Conservation (phyloP, 306 rosid species). For the Betula pendula region DNA sequence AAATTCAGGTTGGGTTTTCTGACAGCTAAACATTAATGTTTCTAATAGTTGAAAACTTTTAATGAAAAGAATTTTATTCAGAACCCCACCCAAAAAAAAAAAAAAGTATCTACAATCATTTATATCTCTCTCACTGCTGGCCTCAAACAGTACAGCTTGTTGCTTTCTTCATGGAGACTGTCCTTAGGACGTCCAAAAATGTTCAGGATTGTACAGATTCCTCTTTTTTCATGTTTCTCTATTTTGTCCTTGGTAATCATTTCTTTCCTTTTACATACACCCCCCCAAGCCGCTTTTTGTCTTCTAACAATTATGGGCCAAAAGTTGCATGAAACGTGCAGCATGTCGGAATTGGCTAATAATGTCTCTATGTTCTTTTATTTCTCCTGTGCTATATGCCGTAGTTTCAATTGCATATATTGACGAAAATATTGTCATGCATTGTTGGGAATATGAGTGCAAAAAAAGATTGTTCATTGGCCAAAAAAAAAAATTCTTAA, state of each 20-base stretch:
- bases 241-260: constrained; percentile 28
- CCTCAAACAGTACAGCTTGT: too few species aligned
- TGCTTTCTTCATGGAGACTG: background rate
- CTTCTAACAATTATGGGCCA: constrained; percentile 34
- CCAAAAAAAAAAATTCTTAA: too few species aligned
- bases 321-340: constrained; percentile 43
- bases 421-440: constrained; percentile 27
- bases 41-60: background rate
- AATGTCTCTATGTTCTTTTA: constrained; percentile 28
- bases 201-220: constrained; percentile 23
- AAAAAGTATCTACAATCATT: background rate
- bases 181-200: constrained; percentile 19
- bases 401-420: constrained; percentile 14
- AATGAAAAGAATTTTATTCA: background rate
- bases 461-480: too few species aligned
- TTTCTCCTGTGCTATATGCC: background rate
- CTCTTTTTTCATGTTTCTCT: constrained; percentile 1
- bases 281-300: constrained; percentile 32
- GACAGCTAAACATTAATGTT: too few species aligned
- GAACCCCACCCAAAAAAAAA: background rate
- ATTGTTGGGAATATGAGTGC: too few species aligned
- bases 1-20: too few species aligned
- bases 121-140: background rate
- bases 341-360: constrained; percentile 44
- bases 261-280: constrained; percentile 35